phyloP scores from a whole-genome alignment of 768 basidiomycete species.

The Boletus tomentosulus region DNA sequence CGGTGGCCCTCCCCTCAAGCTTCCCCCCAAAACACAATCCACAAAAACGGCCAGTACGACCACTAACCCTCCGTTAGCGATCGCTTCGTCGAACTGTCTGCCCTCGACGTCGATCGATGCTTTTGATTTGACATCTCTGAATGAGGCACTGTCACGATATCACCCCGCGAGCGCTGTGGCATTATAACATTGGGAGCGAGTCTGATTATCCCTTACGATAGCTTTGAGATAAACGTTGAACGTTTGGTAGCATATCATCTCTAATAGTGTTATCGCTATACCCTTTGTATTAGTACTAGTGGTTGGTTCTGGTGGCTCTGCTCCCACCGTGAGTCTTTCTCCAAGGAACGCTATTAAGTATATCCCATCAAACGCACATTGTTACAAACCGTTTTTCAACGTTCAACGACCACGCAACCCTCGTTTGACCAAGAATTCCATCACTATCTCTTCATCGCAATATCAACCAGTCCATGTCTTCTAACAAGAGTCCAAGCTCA shows the following conservation, averaged over 20 bases:
- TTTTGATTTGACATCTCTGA: conserved; percentile 24
- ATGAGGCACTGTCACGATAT: conserved; percentile 26
- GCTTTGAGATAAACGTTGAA: conserved; percentile 1
- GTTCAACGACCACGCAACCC: neutral
- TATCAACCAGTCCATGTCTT: conserved; percentile 23
- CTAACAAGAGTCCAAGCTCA: conserved; percentile 29
- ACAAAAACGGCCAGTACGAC: conserved; percentile 2
- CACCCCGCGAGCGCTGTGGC: conserved; percentile 9
- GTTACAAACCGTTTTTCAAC: neutral
- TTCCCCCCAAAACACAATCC: conserved; percentile 11
- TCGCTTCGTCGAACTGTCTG: conserved; percentile 5
- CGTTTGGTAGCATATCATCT: conserved; percentile 3
- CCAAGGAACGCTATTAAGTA: neutral
- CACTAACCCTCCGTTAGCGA: conserved; percentile 6
- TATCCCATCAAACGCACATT: neutral
- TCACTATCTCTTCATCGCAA: neutral
- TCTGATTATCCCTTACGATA: neutral
- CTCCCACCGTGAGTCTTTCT: neutral
- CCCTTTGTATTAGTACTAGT: neutral
- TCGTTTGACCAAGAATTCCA: neutral
- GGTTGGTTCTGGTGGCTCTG: neutral
- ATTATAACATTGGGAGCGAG: conserved; percentile 1
- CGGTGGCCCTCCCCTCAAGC: conserved; percentile 12
- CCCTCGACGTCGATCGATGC: conserved; percentile 10
- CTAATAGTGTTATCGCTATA: conserved; percentile 4